Evolutionary conservation across 768 basidiomycete species (phyloP), one percentile per base, ranked within the genome.

Genomic region (Lentinula sp.): DNA sequence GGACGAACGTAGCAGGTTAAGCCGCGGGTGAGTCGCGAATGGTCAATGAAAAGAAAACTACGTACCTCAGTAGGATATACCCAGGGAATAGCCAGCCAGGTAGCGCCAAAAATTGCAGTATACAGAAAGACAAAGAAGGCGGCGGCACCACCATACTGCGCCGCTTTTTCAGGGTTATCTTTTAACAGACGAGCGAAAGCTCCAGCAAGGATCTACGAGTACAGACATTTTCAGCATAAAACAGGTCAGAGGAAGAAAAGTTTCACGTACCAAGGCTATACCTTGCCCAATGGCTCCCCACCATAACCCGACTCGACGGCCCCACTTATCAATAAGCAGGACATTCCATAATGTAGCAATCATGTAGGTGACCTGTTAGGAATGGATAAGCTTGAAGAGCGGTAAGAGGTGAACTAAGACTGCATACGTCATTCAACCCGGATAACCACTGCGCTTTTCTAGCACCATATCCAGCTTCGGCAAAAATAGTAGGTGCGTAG

Each of bases 271-370:
- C 41, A 72, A 59, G 18, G 71, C 61, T 33, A 70, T 57, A 13
- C 77, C 77, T 64, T 79, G 78, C 15, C 72, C 77, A 41, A 79
- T 72, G 28, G 77, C 72, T 39, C 77, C 78, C 78, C 78, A 78
- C 75, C 76, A 79, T 10, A 79, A 69, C 1, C 78, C 77, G 45
- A 79, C 68, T 20, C 78, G 72, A 6, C 78, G 71, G 16, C 77
- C 77, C 72, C 77, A 77, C 18, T 75, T 70, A 63, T 79, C 77
- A 43, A 79, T 78, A 23, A 76, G 77, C 10, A 76, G 63, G 9
- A 78, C 77, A 42, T 76, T 77, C 54, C 78, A 64, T 35, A 77
- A 68, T 0, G 76, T 78, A 36, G 73, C 65, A 36, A 79, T 63
- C 75, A 77, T 76, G 63, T 78, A 79, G 36, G 76, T 79, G 53